phyloP scores from a whole-genome alignment of 306 rosid species.

The Carpinus viminea region DNA sequence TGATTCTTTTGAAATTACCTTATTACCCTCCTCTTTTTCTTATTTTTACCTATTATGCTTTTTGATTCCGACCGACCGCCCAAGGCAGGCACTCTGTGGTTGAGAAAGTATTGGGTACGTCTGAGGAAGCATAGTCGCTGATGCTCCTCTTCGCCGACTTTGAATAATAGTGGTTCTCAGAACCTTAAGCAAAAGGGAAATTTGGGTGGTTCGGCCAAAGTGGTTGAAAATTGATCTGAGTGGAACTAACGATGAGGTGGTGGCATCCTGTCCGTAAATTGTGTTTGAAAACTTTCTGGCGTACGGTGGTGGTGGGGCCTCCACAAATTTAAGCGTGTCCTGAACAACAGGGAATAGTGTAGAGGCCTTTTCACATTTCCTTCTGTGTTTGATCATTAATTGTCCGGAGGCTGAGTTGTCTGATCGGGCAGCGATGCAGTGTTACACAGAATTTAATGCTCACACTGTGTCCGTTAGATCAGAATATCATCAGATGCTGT shows the following conservation, averaged over 20 bases:
- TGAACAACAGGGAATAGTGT: neutral
- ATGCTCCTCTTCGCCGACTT: neutral
- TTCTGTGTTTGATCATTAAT: no score
- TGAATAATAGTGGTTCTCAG: neutral
- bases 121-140: neutral
- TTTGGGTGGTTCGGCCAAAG: neutral
- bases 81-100: neutral
- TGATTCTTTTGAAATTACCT: neutral
- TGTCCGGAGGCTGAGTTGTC: neutral
- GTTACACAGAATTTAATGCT: neutral
- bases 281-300: neutral
- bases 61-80: neutral
- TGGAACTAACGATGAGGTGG: constrained; percentile 8
- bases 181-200: neutral
- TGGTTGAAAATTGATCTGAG: constrained; percentile 10
- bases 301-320: neutral
- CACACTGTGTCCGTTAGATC: no score
- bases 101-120: neutral
- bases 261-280: neutral
- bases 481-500: no score
- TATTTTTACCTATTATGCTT: neutral
- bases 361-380: neutral
- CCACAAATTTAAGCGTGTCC: neutral
- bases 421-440: neutral
- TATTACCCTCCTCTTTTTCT: neutral